These are phyloP conservation scores for Bryoerythrophyllum caledonicum DNA, from an alignment of 225 moss, liverwort and hornwort genomes.

Conservation along the genomic window DNA sequence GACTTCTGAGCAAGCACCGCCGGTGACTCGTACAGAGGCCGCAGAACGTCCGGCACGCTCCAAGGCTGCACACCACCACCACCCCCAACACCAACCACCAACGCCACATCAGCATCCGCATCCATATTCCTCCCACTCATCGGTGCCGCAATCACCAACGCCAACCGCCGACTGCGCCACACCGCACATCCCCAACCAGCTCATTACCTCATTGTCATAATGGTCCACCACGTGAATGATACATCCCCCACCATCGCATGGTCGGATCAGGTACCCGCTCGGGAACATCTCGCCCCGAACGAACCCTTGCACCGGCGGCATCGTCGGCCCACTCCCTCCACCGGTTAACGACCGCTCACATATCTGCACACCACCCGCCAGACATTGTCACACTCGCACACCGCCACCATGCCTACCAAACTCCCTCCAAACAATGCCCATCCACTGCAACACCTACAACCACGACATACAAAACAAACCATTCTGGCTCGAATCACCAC, in stretches of 20 bases:
- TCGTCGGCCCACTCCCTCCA: slow-evolving; percentile 74
- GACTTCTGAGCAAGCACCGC: slow-evolving; percentile 90
- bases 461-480: neutral
- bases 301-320: slow-evolving; percentile 83
- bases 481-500: neutral
- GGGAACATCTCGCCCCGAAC: slow-evolving; percentile 94
- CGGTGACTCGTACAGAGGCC: slow-evolving; percentile 92
- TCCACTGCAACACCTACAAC: neutral
- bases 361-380: slow-evolving; percentile 49
- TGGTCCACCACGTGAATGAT: slow-evolving; percentile 96
- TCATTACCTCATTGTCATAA: slow-evolving; percentile 76
- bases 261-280: slow-evolving; percentile 93
- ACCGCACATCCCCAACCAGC: neutral
- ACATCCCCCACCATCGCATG: slow-evolving; percentile 96
- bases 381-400: neutral
- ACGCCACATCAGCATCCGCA: neutral
- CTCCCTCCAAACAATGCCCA: neutral
- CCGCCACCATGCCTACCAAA: neutral
- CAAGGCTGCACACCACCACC: slow-evolving; percentile 65
- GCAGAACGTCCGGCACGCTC: slow-evolving; percentile 94
- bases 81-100: neutral
- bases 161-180: neutral
- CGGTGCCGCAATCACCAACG: neutral
- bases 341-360: slow-evolving; percentile 87
- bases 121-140: neutral